Conservation (phyloP, 2,329 filamentous ascomycete species). For the Alternaria arborescens region DNA sequence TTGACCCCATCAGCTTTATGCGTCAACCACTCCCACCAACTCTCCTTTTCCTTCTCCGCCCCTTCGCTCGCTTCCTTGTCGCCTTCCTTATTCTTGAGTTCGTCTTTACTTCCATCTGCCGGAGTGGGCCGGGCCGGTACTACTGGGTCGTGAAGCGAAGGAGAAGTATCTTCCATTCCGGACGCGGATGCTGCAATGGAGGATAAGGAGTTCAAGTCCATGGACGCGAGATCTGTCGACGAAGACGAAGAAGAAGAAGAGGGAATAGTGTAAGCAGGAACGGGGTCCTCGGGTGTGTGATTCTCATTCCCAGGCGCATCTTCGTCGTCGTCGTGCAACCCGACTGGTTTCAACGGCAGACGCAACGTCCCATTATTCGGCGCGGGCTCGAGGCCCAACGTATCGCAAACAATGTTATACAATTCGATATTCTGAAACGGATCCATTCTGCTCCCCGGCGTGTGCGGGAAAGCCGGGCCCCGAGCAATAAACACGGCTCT, state of each 20-base stretch:
- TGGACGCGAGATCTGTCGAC: slow-evolving; percentile 23
- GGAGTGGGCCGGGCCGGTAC: slow-evolving; percentile 7
- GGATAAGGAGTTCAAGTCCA: slow-evolving; percentile 24
- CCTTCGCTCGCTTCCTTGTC: neutral
- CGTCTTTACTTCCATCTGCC: slow-evolving; percentile 18
- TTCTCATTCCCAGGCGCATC: slow-evolving; percentile 46
- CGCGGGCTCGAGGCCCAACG: slow-evolving; percentile 74
- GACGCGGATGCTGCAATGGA: slow-evolving; percentile 36
- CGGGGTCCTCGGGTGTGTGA: slow-evolving; percentile 65
- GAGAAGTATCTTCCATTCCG: slow-evolving; percentile 25
- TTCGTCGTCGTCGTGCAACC: slow-evolving; percentile 65
- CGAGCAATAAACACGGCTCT: slow-evolving; percentile 92
- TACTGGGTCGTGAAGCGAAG: slow-evolving; percentile 12
- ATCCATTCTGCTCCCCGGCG: slow-evolving; percentile 79
- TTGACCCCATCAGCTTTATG: slow-evolving; percentile 48
- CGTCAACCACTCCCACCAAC: slow-evolving; percentile 50
- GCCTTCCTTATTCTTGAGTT: neutral
- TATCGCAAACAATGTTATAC: slow-evolving; percentile 94
- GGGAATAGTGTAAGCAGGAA: slow-evolving; percentile 16
- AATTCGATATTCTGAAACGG: slow-evolving; percentile 93
- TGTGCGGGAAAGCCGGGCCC: slow-evolving; percentile 90
- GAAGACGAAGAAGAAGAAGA: slow-evolving; percentile 3
- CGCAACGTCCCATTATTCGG: slow-evolving; percentile 89
- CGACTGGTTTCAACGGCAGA: slow-evolving; percentile 71
- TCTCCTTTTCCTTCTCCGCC: slow-evolving; percentile 16